phyloP scores from a whole-genome alignment of 441 rosid species.

The Mallotus japonicus region DNA sequence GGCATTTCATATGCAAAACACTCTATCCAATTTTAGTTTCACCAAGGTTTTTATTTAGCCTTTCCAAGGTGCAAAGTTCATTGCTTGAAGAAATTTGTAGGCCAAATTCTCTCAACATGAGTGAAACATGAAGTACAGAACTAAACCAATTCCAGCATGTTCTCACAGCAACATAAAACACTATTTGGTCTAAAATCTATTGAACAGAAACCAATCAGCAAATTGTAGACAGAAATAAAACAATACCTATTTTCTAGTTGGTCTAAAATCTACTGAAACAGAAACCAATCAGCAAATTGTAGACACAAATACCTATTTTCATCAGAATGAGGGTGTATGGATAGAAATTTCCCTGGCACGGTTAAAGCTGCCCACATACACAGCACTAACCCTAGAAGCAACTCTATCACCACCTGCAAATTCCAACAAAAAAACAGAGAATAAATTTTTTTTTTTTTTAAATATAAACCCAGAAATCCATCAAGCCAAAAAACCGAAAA shows the following conservation, averaged over 20 bases:
- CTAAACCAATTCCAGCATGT: too few species aligned
- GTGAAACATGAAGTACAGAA: too few species aligned
- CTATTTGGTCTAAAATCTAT: not conserved
- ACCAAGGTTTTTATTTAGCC: not conserved
- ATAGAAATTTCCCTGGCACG: constrained; percentile 80
- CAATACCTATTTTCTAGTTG: constrained; percentile 67
- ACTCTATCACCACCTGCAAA: constrained; percentile 74
- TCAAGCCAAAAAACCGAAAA: constrained; percentile 6
- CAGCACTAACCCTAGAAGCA: constrained; percentile 64
- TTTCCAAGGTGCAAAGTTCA: constrained; percentile 3
- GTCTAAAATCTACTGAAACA: not conserved
- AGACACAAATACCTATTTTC: constrained; percentile 65
- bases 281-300: not conserved
- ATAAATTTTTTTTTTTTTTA: too few species aligned
- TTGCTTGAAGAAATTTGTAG: not conserved
- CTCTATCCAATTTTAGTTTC: constrained; percentile 9
- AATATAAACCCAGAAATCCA: not conserved
- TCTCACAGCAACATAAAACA: not conserved
- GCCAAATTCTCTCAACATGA: not conserved
- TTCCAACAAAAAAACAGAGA: not conserved
- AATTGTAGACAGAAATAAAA: not conserved
- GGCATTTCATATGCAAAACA: not conserved
- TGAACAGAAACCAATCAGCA: not conserved
- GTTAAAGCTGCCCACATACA: constrained; percentile 93
- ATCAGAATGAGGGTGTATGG: constrained; percentile 86